Evolutionary conservation across 768 basidiomycete species (phyloP).

Genomic region (Royoungia palumana): DNA sequence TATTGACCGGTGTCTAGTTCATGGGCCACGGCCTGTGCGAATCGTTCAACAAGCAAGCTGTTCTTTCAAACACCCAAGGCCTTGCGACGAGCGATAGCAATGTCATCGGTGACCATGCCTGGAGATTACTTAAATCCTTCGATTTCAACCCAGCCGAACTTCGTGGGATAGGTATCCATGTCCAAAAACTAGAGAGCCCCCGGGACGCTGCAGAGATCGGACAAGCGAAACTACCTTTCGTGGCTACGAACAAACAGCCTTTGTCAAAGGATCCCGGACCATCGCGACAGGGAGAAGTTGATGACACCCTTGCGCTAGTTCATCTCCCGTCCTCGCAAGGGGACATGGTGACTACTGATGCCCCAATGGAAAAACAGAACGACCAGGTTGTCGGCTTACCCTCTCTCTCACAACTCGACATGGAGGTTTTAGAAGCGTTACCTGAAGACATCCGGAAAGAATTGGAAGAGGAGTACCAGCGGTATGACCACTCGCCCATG

Average conservation of each 20-base stretch:
- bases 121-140: conserved; percentile 69
- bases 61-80: conserved; percentile 57
- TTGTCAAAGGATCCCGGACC: neutral
- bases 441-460: conserved; percentile 69
- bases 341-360: conserved; percentile 9
- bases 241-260: conserved; percentile 15
- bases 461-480: conserved; percentile 62
- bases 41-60: conserved; percentile 69
- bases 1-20: conserved; percentile 49
- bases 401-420: conserved; percentile 74
- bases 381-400: conserved; percentile 47
- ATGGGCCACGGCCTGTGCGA: conserved; percentile 89
- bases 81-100: conserved; percentile 69
- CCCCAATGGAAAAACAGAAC: conserved; percentile 8
- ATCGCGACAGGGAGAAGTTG: conserved; percentile 1
- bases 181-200: conserved; percentile 76
- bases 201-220: conserved; percentile 37
- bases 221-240: conserved; percentile 64
- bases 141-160: conserved; percentile 81
- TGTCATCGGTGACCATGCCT: conserved; percentile 73
- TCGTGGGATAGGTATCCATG: conserved; percentile 89
- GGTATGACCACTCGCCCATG: conserved; percentile 53
- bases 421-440: conserved; percentile 63
- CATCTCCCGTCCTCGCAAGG: conserved; percentile 36
- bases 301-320: conserved; percentile 21